Conservation (phyloP, 805 yeast species). For the Saccharomycopsis amapae region DNA sequence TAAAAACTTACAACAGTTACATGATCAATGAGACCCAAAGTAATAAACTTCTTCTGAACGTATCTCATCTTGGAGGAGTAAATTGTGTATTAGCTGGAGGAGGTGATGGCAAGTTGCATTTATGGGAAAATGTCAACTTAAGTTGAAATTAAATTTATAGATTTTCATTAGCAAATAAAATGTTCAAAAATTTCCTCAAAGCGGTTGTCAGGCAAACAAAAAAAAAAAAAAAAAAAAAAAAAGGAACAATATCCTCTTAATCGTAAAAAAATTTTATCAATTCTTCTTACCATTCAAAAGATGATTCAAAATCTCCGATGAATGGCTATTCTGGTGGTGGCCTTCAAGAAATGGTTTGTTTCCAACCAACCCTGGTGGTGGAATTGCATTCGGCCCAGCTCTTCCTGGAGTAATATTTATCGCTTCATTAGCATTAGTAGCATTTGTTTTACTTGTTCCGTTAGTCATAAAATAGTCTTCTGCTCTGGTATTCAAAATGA, state of each 20-base stretch:
- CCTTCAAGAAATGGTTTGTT: too few relatives aligned
- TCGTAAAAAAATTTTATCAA: too few relatives aligned
- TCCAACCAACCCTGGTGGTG: constrained; percentile 21
- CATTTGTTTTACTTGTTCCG: too few relatives aligned
- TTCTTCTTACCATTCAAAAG: constrained; percentile 74
- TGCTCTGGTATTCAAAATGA: constrained; percentile 31
- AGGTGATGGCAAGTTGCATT: constrained; percentile 18
- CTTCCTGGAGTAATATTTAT: constrained; percentile 31
- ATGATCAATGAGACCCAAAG: constrained; percentile 10
- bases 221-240: too few relatives aligned
- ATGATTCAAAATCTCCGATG: constrained; percentile 77
- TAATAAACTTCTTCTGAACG: constrained; percentile 8
- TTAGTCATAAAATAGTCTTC: constrained; percentile 8
- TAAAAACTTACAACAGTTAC: constrained; percentile 17
- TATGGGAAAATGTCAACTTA: constrained; percentile 12
- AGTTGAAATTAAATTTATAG: too few relatives aligned
- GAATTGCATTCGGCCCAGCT: constrained; percentile 25
- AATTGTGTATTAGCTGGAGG: constrained; percentile 10
- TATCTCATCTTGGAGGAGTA: neutral
- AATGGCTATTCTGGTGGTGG: constrained; percentile 42
- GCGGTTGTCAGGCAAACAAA: too few relatives aligned
- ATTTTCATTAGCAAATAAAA: too few relatives aligned
- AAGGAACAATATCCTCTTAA: too few relatives aligned
- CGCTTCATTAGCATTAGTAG: too few relatives aligned
- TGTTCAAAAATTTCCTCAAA: too few relatives aligned